A percentile compares a stretch with the other conserved stretches of the same genome.
Evolutionary conservation across 148 eudicot species (phyloP).

Genomic region (Cornus kousa): DNA sequence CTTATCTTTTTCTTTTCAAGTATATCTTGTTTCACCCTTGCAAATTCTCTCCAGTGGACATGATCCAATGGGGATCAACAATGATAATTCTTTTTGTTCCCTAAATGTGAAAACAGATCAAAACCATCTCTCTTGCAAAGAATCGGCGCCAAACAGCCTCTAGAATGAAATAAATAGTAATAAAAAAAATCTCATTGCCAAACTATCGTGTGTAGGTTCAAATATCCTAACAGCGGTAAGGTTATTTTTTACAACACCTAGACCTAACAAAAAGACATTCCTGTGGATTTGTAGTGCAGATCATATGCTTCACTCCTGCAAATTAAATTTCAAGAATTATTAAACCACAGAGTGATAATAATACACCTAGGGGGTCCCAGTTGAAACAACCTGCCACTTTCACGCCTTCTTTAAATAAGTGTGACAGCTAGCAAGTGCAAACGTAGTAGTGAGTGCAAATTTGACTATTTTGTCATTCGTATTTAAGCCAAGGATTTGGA

Average conservation of each 20-base stretch:
- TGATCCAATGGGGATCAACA: not conserved
- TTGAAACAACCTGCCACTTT: not conserved
- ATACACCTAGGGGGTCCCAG: not conserved
- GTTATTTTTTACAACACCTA: not conserved
- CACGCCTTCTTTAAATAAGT: too few relatives aligned
- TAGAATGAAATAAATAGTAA: not conserved
- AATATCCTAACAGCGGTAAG: constrained; percentile 1
- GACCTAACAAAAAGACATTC: not conserved
- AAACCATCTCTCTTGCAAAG: not conserved
- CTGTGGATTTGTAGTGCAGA: not conserved
- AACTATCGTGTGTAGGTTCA: not conserved
- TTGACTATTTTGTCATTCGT: not conserved
- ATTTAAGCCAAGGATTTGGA: not conserved
- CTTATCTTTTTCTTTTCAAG: not conserved
- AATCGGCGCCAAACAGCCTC: not conserved
- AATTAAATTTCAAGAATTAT: not conserved
- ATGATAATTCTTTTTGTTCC: not conserved
- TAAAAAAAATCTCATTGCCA: not conserved
- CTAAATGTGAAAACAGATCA: too few relatives aligned
- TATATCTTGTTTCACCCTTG: too few relatives aligned
- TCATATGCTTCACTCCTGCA: not conserved
- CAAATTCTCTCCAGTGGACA: not conserved
- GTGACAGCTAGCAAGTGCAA: too few relatives aligned
- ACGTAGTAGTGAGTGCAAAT: not conserved
- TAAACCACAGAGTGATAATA: not conserved